These are phyloP conservation scores for Aspergillus awamori DNA, from an alignment of 2,329 filamentous ascomycete species.

Conservation along the genomic window DNA sequence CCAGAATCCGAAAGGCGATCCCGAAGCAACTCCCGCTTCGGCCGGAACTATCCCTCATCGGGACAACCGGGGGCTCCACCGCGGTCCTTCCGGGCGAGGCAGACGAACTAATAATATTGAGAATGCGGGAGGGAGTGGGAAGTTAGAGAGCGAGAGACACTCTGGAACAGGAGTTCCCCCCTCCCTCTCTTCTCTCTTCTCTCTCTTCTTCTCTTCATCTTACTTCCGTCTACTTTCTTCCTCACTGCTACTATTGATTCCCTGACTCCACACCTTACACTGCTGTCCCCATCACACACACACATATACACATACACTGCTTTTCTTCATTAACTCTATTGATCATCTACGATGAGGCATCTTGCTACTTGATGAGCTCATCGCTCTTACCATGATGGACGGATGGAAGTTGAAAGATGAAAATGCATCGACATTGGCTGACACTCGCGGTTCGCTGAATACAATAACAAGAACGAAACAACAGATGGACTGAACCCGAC, in stretches of 20 bases:
- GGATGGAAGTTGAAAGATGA: not conserved
- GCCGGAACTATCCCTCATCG: not conserved
- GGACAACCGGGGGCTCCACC: not conserved
- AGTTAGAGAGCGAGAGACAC: no score
- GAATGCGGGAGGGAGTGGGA: no score
- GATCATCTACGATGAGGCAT: not conserved
- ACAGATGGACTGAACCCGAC: no score
- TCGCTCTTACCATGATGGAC: not conserved
- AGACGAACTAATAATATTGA: no score
- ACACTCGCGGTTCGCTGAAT: not conserved
- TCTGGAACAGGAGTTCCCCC: no score
- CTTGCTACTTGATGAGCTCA: not conserved
- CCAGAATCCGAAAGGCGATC: not conserved
- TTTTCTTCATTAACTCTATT: not conserved
- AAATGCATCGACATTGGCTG: not conserved
- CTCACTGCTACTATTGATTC: no score
- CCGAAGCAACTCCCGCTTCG: not conserved
- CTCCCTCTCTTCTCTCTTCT: not conserved
- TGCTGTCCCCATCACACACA: no score
- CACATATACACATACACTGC: no score
- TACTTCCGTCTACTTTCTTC: not conserved
- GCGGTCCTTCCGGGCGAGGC: not conserved
- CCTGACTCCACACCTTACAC: no score
- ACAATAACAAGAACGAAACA: not conserved
- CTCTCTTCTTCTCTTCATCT: not conserved